Base-by-base conservation (phyloP, 2,329 filamentous ascomycete genomes). In the Aspergillus glaucus region DNA sequence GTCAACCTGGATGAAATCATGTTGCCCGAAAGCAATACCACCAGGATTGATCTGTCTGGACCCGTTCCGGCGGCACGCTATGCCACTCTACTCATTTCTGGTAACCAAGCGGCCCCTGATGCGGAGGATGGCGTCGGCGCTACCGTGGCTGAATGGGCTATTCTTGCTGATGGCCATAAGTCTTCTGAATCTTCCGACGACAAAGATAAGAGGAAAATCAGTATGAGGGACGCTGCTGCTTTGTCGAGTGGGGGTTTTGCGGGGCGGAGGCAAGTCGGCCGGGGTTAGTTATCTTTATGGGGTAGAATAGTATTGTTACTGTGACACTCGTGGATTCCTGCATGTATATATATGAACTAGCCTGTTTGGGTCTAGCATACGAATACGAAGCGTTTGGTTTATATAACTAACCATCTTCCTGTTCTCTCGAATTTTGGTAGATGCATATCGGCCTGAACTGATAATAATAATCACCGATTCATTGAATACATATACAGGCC, bases 71-170 rank as follows among this genome's bases (percentile, higher is more conserved):
- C 63, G 3, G 60, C 70, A 1, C 57, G 58, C 19, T 76, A 66
- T 47, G 74, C 72, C 1, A 75, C 73, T 6, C 57, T 76, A 17
- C 58, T 67, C 36, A 70, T 76, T 15, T 58, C 66, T 44, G 74
- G 74, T 1, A 75, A 74, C 50, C 69, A 73, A 45, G 71, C 57
- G 0, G 55, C 66, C 9, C 56, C 53, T 4, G 49, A 55, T n/a
- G 59, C 61, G 6, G 60, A 63, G 26, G 67, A 69, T 49, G 68
- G 67, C 3, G 67, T 65, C 4, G 74, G 74, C 3, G 72, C 73
- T 4, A 76, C 68, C 4, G 72, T 76, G 7, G 72, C 73, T 1
- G 74, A 76, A 50, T 76, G 71, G 70, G 70, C 65, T 8, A 73
- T 76, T 48, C 54, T 76, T 44, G 65, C 61, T 50, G 55, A 32